Conservation (phyloP, 129 eudicot species). For the Apium graveolens region DNA sequence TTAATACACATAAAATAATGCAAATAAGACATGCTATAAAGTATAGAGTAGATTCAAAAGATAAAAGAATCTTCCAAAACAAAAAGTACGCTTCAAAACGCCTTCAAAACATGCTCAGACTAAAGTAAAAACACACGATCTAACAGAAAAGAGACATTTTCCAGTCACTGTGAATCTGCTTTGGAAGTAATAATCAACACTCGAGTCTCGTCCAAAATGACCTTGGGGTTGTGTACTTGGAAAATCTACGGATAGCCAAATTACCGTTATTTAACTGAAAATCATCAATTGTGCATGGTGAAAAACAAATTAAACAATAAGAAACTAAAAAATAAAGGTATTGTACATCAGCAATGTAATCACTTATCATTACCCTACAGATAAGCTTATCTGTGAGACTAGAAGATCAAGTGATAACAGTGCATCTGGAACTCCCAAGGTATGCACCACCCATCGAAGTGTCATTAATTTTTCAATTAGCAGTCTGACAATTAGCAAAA, state of each 20-base stretch:
- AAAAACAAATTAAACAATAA: constrained; percentile 1
- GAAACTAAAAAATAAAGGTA: not conserved
- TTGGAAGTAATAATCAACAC: constrained; percentile 65
- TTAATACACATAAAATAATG: not conserved
- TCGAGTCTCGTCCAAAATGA: constrained; percentile 91
- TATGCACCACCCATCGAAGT: constrained; percentile 73
- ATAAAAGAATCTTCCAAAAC: too few relatives aligned
- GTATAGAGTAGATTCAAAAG: not conserved
- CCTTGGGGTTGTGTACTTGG: constrained; percentile 78
- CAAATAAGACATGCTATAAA: too few relatives aligned
- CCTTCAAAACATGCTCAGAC: too few relatives aligned
- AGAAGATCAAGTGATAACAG: too few relatives aligned
- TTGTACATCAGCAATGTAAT: not conserved
- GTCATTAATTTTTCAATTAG: constrained; percentile 53
- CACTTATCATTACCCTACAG: constrained; percentile 60
- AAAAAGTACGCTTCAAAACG: too few relatives aligned
- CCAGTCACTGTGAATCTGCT: constrained; percentile 86
- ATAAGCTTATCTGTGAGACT: constrained; percentile 54
- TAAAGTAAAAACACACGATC: too few relatives aligned
- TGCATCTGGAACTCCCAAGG: too few relatives aligned
- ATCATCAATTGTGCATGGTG: not conserved
- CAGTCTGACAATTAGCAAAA: constrained; percentile 63
- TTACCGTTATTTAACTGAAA: constrained; percentile 71
- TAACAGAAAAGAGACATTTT: too few relatives aligned
- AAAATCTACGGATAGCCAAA: constrained; percentile 87